Evolutionary conservation across 2,329 filamentous ascomycete species (phyloP).

Genomic region (Corniculantispora saksenae): DNA sequence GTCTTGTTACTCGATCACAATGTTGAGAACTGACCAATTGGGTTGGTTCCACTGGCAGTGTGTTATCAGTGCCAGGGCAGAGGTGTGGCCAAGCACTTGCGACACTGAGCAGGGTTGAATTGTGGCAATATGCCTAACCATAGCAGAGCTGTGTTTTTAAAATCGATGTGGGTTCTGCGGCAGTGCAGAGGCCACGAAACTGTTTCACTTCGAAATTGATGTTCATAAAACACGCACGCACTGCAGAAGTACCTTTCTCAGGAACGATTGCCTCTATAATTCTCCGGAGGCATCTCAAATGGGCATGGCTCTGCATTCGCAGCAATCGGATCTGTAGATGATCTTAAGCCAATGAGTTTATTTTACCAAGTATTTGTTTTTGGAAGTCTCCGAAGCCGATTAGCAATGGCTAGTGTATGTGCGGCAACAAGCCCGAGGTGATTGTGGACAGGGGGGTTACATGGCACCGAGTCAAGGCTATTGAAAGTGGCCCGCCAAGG

Average conservation of each 20-base stretch:
- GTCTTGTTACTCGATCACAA: constrained; percentile 26
- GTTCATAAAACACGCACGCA: constrained; percentile 5
- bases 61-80: constrained; percentile 34
- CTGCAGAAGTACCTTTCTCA: neutral
- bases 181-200: constrained; percentile 16
- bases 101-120: constrained; percentile 4
- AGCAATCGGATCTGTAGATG: neutral
- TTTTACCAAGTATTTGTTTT: neutral
- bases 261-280: neutral
- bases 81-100: constrained; percentile 7
- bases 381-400: neutral
- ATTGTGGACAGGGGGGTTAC: neutral
- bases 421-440: neutral
- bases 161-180: constrained; percentile 14
- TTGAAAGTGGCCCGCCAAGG: constrained; percentile 9
- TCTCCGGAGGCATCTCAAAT: neutral
- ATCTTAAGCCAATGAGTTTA: neutral
- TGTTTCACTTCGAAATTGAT: constrained; percentile 17
- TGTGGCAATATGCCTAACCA: constrained; percentile 1
- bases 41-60: constrained; percentile 36
- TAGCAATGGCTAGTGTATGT: neutral
- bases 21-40: constrained; percentile 32
- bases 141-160: constrained; percentile 1
- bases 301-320: neutral
- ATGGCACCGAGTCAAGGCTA: constrained; percentile 8